phyloP scores from a whole-genome alignment of 2,329 filamentous ascomycete genomes.

The Cadophora luteo-olivacea region DNA sequence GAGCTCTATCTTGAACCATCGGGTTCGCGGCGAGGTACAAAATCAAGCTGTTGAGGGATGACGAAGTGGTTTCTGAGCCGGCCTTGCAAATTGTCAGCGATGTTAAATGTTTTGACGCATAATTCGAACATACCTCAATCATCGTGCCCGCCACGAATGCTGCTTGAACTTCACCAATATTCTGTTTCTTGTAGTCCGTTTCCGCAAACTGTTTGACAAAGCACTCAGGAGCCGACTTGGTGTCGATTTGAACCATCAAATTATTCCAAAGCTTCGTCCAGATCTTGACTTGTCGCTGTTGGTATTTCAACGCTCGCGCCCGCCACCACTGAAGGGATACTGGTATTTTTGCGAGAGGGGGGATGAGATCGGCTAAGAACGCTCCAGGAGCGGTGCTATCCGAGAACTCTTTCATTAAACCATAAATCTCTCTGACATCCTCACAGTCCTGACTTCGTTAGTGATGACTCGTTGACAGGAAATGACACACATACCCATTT shows the following conservation, averaged over 20 bases:
- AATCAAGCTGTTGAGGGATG: conserved; percentile 40
- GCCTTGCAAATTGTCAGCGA: conserved; percentile 40
- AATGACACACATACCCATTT: conserved; percentile 28
- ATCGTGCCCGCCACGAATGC: conserved; percentile 40
- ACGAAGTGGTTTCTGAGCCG: conserved; percentile 45
- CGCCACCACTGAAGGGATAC: conserved; percentile 44
- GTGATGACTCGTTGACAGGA: not conserved
- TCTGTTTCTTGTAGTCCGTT: conserved; percentile 35
- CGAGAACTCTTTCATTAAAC: conserved; percentile 24
- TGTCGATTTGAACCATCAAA: conserved; percentile 33
- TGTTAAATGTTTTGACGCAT: conserved; percentile 49
- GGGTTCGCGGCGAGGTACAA: conserved; percentile 39
- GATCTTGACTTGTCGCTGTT: conserved; percentile 30
- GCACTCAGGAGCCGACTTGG: conserved; percentile 28
- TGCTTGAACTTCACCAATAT: conserved; percentile 11
- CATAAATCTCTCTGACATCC: conserved; percentile 29
- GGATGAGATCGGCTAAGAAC: conserved; percentile 47
- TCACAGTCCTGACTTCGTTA: conserved; percentile 36
- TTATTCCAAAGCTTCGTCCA: conserved; percentile 40
- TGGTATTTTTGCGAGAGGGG: conserved; percentile 43
- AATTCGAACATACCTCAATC: conserved; percentile 36
- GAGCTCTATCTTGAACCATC: conserved; percentile 46
- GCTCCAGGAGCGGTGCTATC: conserved; percentile 47
- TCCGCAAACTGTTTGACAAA: conserved; percentile 47
- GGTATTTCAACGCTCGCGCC: conserved; percentile 35